Evolutionary conservation across 2,329 filamentous ascomycete genomes (phyloP), one percentile per base, ranked within the genome.

Genomic region (Drechslera avenae): DNA sequence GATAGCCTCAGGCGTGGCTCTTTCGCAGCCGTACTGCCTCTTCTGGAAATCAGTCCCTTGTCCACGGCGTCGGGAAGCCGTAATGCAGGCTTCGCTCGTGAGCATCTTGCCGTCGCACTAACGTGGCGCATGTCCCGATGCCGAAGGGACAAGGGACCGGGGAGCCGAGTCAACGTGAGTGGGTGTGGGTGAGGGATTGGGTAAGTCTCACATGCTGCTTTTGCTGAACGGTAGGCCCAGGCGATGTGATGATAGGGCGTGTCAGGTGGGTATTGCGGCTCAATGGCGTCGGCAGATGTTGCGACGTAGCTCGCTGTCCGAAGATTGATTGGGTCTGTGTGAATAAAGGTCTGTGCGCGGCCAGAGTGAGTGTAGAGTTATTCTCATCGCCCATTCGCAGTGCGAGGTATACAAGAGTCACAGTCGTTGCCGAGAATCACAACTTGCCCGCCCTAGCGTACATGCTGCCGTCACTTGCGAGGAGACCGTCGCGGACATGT

Each of bases 71-170:
- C 56, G 62, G 63, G 53, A 50, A 35, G 39, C 37, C 19, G 37
- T 40, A 39, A 57, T 43, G 51, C 50, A 46, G 21, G 31, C 39
- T 26, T 32, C 46, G 21, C 63, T 63, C 59, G 59, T 67, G 61
- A 12, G 51, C 33, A 36, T 49, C 46, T 45, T 47, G 41, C 42
- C 37, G 19, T 66, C 32, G 52, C 55, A 59, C 64, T 40, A 59
- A 50, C 55, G 50, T 60, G 63, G 60, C 60, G 57, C 53, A 60
- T 57, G 46, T 50, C 56, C 60, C 59, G 57, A 59, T 51, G 50
- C 53, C 56, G 56, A 23, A 23, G 21, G 21, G n/a, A n/a, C n/a
- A n/a, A 63, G 40, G 28, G 35, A 40, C 43, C 33, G 45, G 21
- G 48, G 33, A 36, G 26, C 46, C 42, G 50, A 47, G 37, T 26